Base-by-base conservation (phyloP, 2,329 filamentous ascomycete genomes). In the Coccinonectria pachysandricola region DNA sequence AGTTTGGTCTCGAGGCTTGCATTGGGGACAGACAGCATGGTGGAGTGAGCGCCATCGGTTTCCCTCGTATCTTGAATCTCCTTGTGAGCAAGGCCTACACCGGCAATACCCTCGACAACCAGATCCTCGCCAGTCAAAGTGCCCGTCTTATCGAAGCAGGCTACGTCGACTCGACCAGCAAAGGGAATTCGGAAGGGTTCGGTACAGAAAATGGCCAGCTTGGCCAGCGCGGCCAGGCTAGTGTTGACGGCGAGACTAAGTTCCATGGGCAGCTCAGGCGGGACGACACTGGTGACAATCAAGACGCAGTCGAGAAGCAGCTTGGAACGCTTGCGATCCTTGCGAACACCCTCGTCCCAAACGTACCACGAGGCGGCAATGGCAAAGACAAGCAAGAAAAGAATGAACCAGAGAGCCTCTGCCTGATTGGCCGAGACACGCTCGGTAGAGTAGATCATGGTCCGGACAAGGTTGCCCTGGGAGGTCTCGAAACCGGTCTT, bases 401-500 rank as follows among this genome's bases (percentile, higher is more conserved):
- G 69, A 41, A 98, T 98, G 64, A 98, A 98, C 35, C 93, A 69
- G n/a, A 98, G 63, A 2, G 91, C 91, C 59, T 98, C 91, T 22
- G 79, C 78, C 49, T 98, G 96, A 62, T 95, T 95, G 44, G 91
- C 91, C n/a, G 88, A 96, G 13, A 98, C 88, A 40, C 88, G 85
- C 57, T 98, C 91, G 2, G 91, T 98, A 2, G 92, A 95, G 64
- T 94, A 98, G 49, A 98, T 98, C 91, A 98, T 98, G 42, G 91
- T 98, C 36, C 91, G 82, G 34, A 98, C 91, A 34, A 98, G 72
- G 56, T 86, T 95, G 37, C 91, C 91, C 59, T 98, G 92, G 30
- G 88, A 96, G 8, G 91, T 98, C 60, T 98, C 92, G 48, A 98
- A 98, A 8, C 91, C 91, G 28, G 91, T 98, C 71, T 95, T 96